Percentiles rank a stretch among this genome's conserved stretches.
phyloP scores from a whole-genome alignment of 2,329 filamentous ascomycete species.

The Pleomassaria siparia region DNA sequence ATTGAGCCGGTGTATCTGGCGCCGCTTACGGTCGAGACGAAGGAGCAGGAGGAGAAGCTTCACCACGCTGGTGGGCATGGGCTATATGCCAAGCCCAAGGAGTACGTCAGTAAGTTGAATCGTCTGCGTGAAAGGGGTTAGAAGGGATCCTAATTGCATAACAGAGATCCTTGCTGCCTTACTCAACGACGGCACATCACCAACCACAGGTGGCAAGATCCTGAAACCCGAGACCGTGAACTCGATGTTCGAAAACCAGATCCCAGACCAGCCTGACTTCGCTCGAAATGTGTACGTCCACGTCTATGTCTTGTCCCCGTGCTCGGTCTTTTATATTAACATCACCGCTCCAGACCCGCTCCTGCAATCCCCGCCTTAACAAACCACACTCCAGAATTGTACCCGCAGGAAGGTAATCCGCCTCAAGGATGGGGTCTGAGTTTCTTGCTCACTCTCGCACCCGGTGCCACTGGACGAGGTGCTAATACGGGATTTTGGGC shows the following conservation, averaged over 20 bases:
- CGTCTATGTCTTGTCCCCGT: background rate
- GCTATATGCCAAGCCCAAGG: conserved; percentile 59
- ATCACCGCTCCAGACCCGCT: conserved; percentile 32
- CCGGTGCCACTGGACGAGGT: conserved; percentile 56
- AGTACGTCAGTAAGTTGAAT: conserved; percentile 58
- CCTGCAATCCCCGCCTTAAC: conserved; percentile 54
- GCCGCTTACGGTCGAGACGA: conserved; percentile 48
- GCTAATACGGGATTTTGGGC: conserved; percentile 58
- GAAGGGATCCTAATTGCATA: background rate
- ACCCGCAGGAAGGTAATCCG: conserved; percentile 48
- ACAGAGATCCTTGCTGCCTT: conserved; percentile 62
- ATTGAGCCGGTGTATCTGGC: conserved; percentile 46
- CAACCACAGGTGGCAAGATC: conserved; percentile 57
- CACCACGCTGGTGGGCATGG: conserved; percentile 66
- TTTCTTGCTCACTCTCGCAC: conserved; percentile 55
- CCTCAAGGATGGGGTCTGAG: conserved; percentile 67
- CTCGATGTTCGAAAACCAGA: conserved; percentile 66
- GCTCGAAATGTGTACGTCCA: background rate
- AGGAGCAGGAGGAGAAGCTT: conserved; percentile 47
- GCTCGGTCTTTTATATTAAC: background rate
- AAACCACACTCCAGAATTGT: conserved; percentile 54
- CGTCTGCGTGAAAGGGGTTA: background rate
- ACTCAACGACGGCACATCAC: conserved; percentile 65
- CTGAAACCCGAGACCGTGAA: conserved; percentile 61
- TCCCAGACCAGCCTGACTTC: conserved; percentile 45